Evolutionary conservation across 768 basidiomycete genomes (phyloP).

Genomic region (Russula foetens): DNA sequence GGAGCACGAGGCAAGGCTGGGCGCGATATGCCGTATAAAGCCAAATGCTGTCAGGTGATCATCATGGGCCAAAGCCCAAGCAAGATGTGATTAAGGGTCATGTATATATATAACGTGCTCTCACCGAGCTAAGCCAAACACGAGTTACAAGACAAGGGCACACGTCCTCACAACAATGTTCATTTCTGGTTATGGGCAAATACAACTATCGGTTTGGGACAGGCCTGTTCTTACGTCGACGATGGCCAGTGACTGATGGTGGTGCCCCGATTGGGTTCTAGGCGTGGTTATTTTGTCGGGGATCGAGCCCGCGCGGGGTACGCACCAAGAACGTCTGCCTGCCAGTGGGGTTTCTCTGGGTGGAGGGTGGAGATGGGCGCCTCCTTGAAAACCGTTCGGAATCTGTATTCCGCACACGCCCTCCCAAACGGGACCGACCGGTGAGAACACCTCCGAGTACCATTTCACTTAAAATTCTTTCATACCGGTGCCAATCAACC

Average conservation of each 20-base stretch:
- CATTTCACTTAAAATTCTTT: not conserved
- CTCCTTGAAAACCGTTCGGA: not conserved
- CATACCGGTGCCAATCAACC: not conserved
- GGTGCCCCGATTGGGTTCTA: constrained; percentile 6
- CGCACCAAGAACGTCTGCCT: constrained; percentile 13
- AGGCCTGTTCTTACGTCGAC: constrained; percentile 8
- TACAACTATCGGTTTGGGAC: not conserved
- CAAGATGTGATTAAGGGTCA: not conserved
- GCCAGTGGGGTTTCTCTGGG: not conserved
- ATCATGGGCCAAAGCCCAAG: not conserved
- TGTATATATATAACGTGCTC: not conserved
- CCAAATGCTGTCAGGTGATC: constrained; percentile 16
- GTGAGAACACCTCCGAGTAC: not conserved
- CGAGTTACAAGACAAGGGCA: not conserved
- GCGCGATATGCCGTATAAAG: constrained; percentile 1
- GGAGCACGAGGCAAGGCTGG: constrained; percentile 3
- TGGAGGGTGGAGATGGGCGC: constrained; percentile 9
- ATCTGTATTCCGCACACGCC: not conserved
- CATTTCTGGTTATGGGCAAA: not conserved
- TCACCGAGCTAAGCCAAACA: constrained; percentile 5
- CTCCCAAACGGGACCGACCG: not conserved
- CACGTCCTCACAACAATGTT: not conserved
- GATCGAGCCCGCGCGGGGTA: constrained; percentile 8
- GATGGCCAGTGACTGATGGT: constrained; percentile 3
- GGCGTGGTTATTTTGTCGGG: not conserved